Evolutionary conservation across 2,329 filamentous ascomycete genomes (phyloP).

Genomic region (Cytospora piceicola): DNA sequence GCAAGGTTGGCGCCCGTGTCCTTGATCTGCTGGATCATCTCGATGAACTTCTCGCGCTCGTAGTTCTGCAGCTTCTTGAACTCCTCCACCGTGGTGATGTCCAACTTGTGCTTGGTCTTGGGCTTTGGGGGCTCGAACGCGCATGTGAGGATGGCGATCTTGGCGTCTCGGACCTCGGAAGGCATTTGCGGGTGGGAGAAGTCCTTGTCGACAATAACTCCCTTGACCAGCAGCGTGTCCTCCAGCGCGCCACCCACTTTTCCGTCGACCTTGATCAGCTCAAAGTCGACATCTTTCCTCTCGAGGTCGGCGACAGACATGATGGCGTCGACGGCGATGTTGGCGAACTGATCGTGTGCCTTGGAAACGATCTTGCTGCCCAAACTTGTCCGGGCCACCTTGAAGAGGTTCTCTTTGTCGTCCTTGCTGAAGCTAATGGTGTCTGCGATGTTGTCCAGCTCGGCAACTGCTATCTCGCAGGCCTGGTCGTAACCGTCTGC

Average conservation of each 20-base stretch:
- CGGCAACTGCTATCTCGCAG: constrained; percentile 91
- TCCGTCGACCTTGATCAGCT: constrained; percentile 98
- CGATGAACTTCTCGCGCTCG: constrained; percentile 92
- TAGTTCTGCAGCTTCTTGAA: constrained; percentile 98
- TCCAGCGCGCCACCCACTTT: constrained; percentile 95
- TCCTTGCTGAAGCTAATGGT: constrained; percentile 82
- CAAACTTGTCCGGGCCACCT: constrained; percentile 93
- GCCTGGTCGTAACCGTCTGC: constrained; percentile 98
- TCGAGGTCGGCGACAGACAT: constrained; percentile 95
- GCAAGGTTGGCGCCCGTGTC: constrained; percentile 94
- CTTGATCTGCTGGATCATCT: constrained; percentile 99
- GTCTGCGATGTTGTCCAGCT: constrained; percentile 93
- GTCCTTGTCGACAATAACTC: constrained; percentile 99
- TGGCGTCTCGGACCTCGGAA: constrained; percentile 90
- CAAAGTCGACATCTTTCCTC: constrained; percentile 96
- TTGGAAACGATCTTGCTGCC: constrained; percentile 99
- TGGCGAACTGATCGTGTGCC: constrained; percentile 95
- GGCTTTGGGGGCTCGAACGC: constrained; percentile 99
- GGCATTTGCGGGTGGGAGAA: constrained; percentile 99
- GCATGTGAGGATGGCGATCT: constrained; percentile 96
- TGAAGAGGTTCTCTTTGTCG: constrained; percentile 83
- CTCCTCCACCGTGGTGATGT: constrained; percentile 95
- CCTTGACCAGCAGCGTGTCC: constrained; percentile 92
- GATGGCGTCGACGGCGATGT: constrained; percentile 96
- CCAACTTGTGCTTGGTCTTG: constrained; percentile 99